Evolutionary conservation across 345 rosid genomes (phyloP).

Genomic region (Toxicodendron radicans): DNA sequence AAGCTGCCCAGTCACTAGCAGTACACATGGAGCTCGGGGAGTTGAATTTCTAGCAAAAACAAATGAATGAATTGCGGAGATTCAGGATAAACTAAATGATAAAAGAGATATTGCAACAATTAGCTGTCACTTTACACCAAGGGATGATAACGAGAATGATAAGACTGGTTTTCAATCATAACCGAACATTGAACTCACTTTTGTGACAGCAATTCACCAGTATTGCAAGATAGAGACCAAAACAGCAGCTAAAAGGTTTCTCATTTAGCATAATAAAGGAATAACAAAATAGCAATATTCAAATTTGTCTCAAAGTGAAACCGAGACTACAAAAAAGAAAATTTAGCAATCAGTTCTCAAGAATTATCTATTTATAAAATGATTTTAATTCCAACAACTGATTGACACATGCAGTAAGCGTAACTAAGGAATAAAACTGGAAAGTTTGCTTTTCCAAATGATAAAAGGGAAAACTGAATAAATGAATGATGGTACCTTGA

Average conservation of each 20-base stretch:
- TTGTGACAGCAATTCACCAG: neutral
- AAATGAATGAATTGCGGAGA: slow-evolving; percentile 16
- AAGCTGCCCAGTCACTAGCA: slow-evolving; percentile 78
- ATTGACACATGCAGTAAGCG: neutral
- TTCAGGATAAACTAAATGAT: slow-evolving; percentile 21
- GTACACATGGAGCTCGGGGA: slow-evolving; percentile 78
- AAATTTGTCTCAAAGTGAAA: neutral
- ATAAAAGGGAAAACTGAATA: slow-evolving; percentile 8
- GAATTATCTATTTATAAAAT: neutral
- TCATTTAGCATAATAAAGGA: slow-evolving; percentile 11
- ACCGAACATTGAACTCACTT: neutral
- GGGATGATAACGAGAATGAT: neutral
- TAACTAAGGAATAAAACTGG: slow-evolving; percentile 1
- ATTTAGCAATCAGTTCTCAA: neutral
- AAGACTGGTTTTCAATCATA: neutral
- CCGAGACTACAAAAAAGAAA: neutral
- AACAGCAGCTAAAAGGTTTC: slow-evolving; percentile 10
- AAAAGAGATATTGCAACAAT: neutral
- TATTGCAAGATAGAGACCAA: slow-evolving; percentile 5
- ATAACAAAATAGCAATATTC: neutral
- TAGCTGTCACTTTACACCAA: neutral
- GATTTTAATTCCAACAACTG: neutral
- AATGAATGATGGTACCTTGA: slow-evolving; percentile 55
- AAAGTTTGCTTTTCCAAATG: slow-evolving; percentile 9
- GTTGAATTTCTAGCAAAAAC: slow-evolving; percentile 71